These are phyloP conservation scores for Pichia sp. DNA, from an alignment of 1,139 yeast species.

Conservation along the genomic window DNA sequence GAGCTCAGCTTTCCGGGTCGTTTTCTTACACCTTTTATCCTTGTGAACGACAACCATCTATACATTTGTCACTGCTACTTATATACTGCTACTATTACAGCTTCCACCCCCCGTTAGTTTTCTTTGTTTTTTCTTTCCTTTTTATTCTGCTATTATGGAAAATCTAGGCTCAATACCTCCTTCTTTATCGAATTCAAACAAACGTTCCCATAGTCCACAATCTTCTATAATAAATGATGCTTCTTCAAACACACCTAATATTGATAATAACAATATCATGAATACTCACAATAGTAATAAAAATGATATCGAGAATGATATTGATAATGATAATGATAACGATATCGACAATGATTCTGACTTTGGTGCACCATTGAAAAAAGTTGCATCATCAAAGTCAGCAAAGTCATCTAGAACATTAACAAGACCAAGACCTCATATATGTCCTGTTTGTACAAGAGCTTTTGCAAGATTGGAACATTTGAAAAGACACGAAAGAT, in stretches of 20 bases:
- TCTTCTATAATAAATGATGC: not conserved
- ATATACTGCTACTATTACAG: not conserved
- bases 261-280: not conserved
- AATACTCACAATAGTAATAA: not conserved
- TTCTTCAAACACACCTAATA: not conserved
- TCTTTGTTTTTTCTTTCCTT: not conserved
- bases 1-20: not conserved
- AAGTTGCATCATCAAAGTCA: slow-evolving; percentile 12
- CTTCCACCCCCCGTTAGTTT: not conserved
- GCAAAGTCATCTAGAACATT: slow-evolving; percentile 47
- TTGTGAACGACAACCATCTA: not conserved
- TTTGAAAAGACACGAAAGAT: slow-evolving; percentile 85
- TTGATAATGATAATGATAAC: not conserved
- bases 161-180: not conserved
- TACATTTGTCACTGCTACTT: not conserved
- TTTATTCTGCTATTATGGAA: not conserved
- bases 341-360: slow-evolving; percentile 1
- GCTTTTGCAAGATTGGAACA: slow-evolving; percentile 96
- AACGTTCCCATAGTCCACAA: not conserved
- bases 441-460: slow-evolving; percentile 85
- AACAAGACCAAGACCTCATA: slow-evolving; percentile 86
- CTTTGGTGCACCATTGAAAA: slow-evolving; percentile 11
- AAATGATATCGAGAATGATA: not conserved
- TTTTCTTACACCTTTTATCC: not conserved
- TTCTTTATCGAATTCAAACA: not conserved